A percentile compares a stretch with the other conserved stretches of the same genome.
phyloP scores from a whole-genome alignment of 1,284 basidiomycete genomes.

The Marasmius fiardii region DNA sequence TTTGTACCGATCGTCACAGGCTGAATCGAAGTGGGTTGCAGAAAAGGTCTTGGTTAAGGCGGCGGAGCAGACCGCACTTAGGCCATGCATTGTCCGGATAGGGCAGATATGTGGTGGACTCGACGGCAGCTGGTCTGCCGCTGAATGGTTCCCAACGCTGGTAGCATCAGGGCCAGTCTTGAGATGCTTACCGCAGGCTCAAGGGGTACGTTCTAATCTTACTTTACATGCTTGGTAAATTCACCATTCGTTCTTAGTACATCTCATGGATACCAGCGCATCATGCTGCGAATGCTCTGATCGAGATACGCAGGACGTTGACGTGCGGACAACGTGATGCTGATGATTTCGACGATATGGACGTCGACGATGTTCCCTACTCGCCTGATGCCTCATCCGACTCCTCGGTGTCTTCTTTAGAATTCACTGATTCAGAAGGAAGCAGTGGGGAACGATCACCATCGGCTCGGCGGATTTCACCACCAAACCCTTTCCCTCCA shows the following conservation, averaged over 20 bases:
- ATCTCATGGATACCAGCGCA: constrained; percentile 15
- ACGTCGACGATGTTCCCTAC: neutral
- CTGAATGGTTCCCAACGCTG: neutral
- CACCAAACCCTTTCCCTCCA: neutral
- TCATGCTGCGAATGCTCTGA: constrained; percentile 11
- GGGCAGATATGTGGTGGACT: constrained; percentile 19
- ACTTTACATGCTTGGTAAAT: neutral
- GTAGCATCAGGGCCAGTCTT: constrained; percentile 2
- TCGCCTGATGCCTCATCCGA: neutral
- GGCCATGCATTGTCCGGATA: constrained; percentile 18
- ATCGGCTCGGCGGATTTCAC: neutral
- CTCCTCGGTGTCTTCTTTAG: neutral
- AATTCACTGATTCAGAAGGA: neutral
- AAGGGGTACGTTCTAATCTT: neutral
- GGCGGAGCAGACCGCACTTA: constrained; percentile 14
- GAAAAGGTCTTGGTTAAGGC: constrained; percentile 21
- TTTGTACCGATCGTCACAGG: neutral
- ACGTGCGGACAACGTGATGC: neutral
- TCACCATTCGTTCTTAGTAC: neutral
- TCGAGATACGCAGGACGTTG: constrained; percentile 9
- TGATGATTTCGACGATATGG: neutral
- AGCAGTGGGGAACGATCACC: neutral
- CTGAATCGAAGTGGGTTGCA: constrained; percentile 24
- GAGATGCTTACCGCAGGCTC: constrained; percentile 5
- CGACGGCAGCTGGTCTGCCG: constrained; percentile 10